Evolutionary conservation across 2,329 filamentous ascomycete genomes (phyloP), one percentile per base, ranked within the genome.

Genomic region (Pochonia chlamydosporia): DNA sequence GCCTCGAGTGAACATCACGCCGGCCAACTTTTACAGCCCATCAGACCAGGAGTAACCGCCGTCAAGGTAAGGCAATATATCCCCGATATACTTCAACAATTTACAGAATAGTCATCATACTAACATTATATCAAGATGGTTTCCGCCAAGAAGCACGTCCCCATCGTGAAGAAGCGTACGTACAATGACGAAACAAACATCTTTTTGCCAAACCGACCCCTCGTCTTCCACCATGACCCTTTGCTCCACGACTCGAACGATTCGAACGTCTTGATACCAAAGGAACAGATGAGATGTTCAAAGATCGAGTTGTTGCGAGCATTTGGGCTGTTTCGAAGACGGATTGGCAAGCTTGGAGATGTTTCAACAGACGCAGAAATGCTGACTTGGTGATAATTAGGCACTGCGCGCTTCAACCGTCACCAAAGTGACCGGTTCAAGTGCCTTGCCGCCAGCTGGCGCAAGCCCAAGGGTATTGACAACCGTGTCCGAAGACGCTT

Each of bases 401-500:
- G 85, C 83, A 90, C 87, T 69, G 89, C 91, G 83, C 82, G 80
- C 78, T 99, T 97, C 87, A 84, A 83, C 76, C 88, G 93, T 73
- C 93, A 99, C 80, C 93, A 99, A 85, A 88, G 82, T 75, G 93
- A 97, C 77, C 85, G 85, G 72, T 99, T 95, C 82, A 96, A 85
- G 79, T 85, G 93, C 71, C 85, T 97, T 63, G 85, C 81, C 69
- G 72, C 87, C 62, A 85, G 82, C 82, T 99, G 93, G 93, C 87
- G 93, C 78, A 99, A 97, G 84, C 93, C 93, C 63, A 99, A 99
- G 89, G 93, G 93, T 89, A 99, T 99, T 76, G 93, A 99, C 79
- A 95, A 91, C 81, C 81, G 88, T 68, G 92, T 99, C 71, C 88
- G 93, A 72, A 85, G 93, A 82, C 89, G 93, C 63, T 99, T 99